Evolutionary conservation across 371 early-diverging fungal species (phyloP), one percentile per base, ranked within the genome.

Genomic region (Zopfochytrium polystomum): DNA sequence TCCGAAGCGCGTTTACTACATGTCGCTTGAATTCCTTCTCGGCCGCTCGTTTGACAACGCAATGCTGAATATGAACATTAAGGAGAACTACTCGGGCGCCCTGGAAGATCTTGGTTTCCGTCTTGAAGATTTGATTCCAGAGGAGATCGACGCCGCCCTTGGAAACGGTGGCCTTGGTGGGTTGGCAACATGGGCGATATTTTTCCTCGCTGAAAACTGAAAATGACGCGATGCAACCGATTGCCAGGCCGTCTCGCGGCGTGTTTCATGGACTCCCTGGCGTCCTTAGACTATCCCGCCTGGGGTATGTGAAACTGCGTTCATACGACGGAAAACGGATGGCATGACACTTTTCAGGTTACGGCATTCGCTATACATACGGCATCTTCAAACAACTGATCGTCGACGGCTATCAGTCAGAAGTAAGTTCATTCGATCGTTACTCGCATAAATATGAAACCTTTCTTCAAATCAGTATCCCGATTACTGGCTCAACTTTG

Each of bases 21-120:
- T 95, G 66, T 94, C 95, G 34, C 82, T 95, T 71, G 95, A 95
- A 78, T 95, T 95, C 73, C 77, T 95, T 61, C 74, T 95, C 49
- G 95, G 95, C 33, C 85, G 95, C 47, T 90, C 94, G n/a, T 82
- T 95, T 59, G 95, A 94, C 79, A 92, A 92, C 66, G 92, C 94
- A 23, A 77, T 94, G 55, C 80, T 92, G 53, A 88, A 89, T 56
- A 77, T 93, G 61, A 78, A 77, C 35, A 71, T 92, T 45, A 91
- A 92, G 73, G 80, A 81, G 22, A 70, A 71, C 48, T 95, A 87
- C 70, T 70, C 76, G 68, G 71, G 78, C 52, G 84, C 86, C 52
- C 66, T 87, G 15, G 60, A 78, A 25, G 76, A 84, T 22, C 79
- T 94, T 7, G 95, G 95, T 15, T 94, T 93, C 79, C 70, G 77